Evolutionary conservation across 805 yeast species (phyloP).

Genomic region (Candida sakaeoensis): DNA sequence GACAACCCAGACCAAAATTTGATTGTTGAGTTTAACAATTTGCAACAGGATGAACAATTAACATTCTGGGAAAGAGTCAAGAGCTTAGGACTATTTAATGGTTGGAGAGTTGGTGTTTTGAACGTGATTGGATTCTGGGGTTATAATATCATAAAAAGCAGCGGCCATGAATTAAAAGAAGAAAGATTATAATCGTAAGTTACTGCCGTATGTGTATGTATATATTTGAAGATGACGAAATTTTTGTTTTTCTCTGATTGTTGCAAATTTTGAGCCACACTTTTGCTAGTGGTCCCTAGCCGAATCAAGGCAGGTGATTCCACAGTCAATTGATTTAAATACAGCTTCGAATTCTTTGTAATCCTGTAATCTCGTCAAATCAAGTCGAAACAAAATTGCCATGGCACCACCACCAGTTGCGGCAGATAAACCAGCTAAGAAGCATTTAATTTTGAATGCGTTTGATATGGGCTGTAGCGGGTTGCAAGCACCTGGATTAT

Average conservation of each 20-base stretch:
- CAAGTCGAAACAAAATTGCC: no score
- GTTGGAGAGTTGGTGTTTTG: constrained; percentile 85
- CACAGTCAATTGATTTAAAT: background rate
- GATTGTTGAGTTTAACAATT: constrained; percentile 49
- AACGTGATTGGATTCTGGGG: constrained; percentile 86
- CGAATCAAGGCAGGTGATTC: background rate
- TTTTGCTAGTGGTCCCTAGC: background rate
- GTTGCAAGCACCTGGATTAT: constrained; percentile 24
- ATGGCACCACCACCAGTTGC: constrained; percentile 1
- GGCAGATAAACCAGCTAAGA: background rate
- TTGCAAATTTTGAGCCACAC: background rate
- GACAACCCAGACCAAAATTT: constrained; percentile 43
- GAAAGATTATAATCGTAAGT: constrained; percentile 22
- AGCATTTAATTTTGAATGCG: constrained; percentile 31
- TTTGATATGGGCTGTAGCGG: constrained; percentile 31
- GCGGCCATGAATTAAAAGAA: constrained; percentile 37
- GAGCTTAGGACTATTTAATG: constrained; percentile 56
- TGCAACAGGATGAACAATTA: constrained; percentile 17
- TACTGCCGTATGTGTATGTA: background rate
- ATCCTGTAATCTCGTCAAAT: background rate
- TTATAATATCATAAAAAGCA: constrained; percentile 51
- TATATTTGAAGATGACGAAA: background rate
- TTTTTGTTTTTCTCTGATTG: background rate
- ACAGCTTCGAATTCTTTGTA: background rate
- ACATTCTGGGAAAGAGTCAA: constrained; percentile 39